Evolutionary conservation across 805 yeast genomes (phyloP).

Genomic region (Wickerhamomyces chambardii): DNA sequence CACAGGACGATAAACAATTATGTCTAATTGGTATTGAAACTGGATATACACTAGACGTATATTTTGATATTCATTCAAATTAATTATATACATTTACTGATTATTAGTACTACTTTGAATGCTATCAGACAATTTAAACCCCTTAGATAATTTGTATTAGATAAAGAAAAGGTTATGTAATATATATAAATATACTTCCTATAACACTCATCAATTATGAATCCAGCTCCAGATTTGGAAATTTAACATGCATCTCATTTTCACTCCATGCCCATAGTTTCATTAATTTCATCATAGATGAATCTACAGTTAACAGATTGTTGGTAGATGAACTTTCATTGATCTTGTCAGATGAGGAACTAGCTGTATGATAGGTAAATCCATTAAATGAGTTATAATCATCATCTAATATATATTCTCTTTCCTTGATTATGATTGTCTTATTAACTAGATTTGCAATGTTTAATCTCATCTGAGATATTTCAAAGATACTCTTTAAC

Average conservation of each 20-base stretch:
- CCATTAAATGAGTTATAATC: neutral
- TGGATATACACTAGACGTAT: constrained; percentile 35
- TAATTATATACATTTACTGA: no score
- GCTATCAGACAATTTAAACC: no score
- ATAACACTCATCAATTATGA: no score
- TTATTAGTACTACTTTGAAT: no score
- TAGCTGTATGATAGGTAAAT: neutral
- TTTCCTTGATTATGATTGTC: constrained; percentile 33
- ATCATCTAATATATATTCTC: neutral
- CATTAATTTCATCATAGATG: constrained; percentile 41
- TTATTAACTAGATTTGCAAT: constrained; percentile 67
- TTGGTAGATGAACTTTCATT: no score
- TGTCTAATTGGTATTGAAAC: constrained; percentile 46
- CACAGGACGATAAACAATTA: constrained; percentile 35
- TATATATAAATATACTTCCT: no score
- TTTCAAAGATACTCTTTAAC: constrained; percentile 45
- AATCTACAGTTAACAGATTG: constrained; percentile 6
- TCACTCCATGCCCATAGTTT: constrained; percentile 62
- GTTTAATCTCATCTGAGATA: constrained; percentile 44
- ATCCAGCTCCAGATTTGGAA: constrained; percentile 22
- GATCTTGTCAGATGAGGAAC: no score
- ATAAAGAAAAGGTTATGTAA: no score
- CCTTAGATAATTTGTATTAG: no score
- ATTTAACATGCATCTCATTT: constrained; percentile 29
- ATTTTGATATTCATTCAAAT: no score